phyloP scores from a whole-genome alignment of 352 stramenopile genomes.

The Thalassiosira hispida region DNA sequence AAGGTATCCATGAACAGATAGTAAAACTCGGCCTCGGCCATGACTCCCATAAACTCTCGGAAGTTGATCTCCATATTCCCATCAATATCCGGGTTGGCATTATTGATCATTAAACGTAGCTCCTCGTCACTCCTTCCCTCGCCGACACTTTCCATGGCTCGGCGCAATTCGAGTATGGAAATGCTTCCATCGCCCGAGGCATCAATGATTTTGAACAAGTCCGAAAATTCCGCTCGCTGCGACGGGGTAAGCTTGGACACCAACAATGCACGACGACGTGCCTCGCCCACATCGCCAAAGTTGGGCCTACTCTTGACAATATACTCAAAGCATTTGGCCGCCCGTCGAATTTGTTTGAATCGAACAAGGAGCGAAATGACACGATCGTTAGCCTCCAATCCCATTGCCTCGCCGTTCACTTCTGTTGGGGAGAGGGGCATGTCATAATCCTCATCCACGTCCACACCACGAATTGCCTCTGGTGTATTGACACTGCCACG shows the following conservation, averaged over 20 bases:
- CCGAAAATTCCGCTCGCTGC: slow-evolving; percentile 76
- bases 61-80: slow-evolving; percentile 71
- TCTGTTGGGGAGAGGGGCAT: slow-evolving; percentile 18
- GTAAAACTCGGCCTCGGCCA: slow-evolving; percentile 86
- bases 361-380: slow-evolving; percentile 73
- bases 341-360: slow-evolving; percentile 79
- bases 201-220: slow-evolving; percentile 83
- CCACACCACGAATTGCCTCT: slow-evolving; percentile 48
- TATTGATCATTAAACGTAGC: slow-evolving; percentile 79
- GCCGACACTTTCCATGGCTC: slow-evolving; percentile 78
- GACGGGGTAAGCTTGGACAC: slow-evolving; percentile 69
- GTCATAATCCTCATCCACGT: slow-evolving; percentile 68
- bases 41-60: slow-evolving; percentile 83
- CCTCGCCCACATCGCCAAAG: slow-evolving; percentile 70
- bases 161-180: slow-evolving; percentile 71
- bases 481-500: slow-evolving; percentile 66
- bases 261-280: slow-evolving; percentile 63
- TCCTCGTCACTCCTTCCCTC: slow-evolving; percentile 62
- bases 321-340: slow-evolving; percentile 80
- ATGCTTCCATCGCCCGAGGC: slow-evolving; percentile 65
- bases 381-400: slow-evolving; percentile 40
- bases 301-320: slow-evolving; percentile 71
- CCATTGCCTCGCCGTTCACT: slow-evolving; percentile 3
- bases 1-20: slow-evolving; percentile 85
- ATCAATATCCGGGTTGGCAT: slow-evolving; percentile 65